phyloP scores from a whole-genome alignment of 306 rosid genomes.

The Casuarina glauca region DNA sequence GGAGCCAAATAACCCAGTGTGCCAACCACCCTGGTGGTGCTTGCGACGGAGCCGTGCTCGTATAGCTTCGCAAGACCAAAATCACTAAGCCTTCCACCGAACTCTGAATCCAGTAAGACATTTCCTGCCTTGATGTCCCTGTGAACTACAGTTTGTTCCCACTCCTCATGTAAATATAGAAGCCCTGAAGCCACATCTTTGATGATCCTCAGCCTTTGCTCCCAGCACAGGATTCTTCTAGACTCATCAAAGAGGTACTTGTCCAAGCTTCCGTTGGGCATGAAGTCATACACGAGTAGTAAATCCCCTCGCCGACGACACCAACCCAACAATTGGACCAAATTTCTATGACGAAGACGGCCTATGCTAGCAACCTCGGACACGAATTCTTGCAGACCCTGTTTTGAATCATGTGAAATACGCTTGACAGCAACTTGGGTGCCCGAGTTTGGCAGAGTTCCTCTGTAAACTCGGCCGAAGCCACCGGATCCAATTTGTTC shows the following conservation, averaged over 20 bases:
- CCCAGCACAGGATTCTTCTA: constrained; percentile 27
- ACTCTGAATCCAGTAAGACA: constrained; percentile 36
- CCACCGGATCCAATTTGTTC: constrained; percentile 40
- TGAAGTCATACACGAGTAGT: constrained; percentile 34
- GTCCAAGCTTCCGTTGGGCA: constrained; percentile 42
- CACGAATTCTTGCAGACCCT: constrained; percentile 29
- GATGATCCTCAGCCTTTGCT: constrained; percentile 28
- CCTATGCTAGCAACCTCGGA: constrained; percentile 38
- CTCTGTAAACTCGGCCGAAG: constrained; percentile 37
- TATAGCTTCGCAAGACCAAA: constrained; percentile 39
- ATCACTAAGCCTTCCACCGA: constrained; percentile 30
- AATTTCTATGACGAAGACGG: constrained; percentile 30
- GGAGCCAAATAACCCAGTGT: constrained; percentile 66
- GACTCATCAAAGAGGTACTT: constrained; percentile 36
- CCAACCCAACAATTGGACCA: constrained; percentile 41
- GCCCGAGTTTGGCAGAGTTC: constrained; percentile 21
- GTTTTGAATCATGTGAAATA: constrained; percentile 29
- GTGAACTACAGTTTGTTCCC: constrained; percentile 41
- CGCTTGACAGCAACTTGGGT: constrained; percentile 36
- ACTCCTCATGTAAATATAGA: constrained; percentile 37
- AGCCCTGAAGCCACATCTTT: constrained; percentile 40
- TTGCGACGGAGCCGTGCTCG: constrained; percentile 34
- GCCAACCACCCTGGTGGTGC: constrained; percentile 50
- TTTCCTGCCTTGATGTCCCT: constrained; percentile 39
- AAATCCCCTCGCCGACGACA: constrained; percentile 31